Conservation (phyloP, 75 land plant genomes). For the Cryptomeria japonica region DNA sequence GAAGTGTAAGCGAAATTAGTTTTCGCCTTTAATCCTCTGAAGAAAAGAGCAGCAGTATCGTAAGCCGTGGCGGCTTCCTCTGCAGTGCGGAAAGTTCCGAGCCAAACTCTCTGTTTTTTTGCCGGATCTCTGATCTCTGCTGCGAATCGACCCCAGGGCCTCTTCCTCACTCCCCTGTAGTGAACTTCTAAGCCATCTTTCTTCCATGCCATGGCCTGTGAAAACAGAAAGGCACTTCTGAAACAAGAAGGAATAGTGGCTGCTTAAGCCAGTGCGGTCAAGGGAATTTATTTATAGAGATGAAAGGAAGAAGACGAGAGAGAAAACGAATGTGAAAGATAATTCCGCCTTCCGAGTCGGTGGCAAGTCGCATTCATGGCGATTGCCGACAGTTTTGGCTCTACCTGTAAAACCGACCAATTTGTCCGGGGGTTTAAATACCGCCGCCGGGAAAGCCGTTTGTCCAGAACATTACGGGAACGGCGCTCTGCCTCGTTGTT, state of each 20-base stretch:
- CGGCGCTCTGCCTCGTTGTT: no score
- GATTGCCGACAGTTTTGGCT: no score
- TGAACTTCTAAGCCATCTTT: not conserved
- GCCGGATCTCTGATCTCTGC: slow-evolving; percentile 37
- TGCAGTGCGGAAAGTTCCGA: slow-evolving; percentile 45
- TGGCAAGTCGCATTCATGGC: no score
- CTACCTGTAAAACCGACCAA: no score
- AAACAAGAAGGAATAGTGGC: not conserved
- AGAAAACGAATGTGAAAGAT: not conserved
- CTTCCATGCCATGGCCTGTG: not conserved
- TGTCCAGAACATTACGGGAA: no score
- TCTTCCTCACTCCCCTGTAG: slow-evolving; percentile 21
- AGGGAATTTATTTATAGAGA: not conserved
- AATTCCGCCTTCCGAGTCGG: not conserved
- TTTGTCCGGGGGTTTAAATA: no score
- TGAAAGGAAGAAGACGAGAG: no score
- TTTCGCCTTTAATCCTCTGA: slow-evolving; percentile 41
- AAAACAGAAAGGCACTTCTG: not conserved
- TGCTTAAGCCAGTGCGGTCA: no score
- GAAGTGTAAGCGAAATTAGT: slow-evolving; percentile 26
- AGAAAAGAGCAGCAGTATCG: slow-evolving; percentile 41
- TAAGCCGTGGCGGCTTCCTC: slow-evolving; percentile 46
- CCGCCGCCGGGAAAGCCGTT: no score
- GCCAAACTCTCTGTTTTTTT: slow-evolving; percentile 26
- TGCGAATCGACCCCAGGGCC: slow-evolving; percentile 35